A percentile compares a stretch with the other conserved stretches of the same genome.
Conservation (phyloP, 202 grass and related monocot species). For the Elaeis oleifera region DNA sequence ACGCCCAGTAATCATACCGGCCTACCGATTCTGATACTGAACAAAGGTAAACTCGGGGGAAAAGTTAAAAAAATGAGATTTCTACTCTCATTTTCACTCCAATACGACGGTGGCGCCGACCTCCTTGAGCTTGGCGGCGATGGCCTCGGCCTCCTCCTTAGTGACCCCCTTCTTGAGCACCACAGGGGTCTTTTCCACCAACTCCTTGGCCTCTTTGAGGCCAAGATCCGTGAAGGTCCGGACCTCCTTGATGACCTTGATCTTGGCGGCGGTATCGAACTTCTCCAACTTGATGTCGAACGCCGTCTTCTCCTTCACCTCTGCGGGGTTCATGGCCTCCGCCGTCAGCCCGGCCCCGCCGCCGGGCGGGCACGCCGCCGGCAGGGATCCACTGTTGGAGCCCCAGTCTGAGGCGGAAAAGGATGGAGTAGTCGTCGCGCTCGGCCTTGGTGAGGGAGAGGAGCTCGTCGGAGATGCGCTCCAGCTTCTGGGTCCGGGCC, state of each 20-base stretch:
- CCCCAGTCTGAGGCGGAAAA: conserved; percentile 68
- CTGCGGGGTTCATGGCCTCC: conserved; percentile 19
- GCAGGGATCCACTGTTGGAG: conserved; percentile 51
- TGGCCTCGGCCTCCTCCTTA: conserved; percentile 87
- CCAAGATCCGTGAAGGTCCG: conserved; percentile 81
- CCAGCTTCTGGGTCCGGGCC: conserved; percentile 37
- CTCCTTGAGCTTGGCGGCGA: conserved; percentile 78
- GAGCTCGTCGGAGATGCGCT: conserved; percentile 68
- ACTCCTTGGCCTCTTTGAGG: conserved; percentile 91
- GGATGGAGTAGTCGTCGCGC: conserved; percentile 67
- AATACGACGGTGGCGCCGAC: conserved; percentile 75
- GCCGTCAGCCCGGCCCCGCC: conserved; percentile 10
- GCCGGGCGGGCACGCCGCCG: conserved; percentile 15
- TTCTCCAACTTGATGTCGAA: conserved; percentile 96
- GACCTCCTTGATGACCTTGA: conserved; percentile 99
- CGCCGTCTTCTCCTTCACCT: conserved; percentile 58
- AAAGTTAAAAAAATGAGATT: neutral
- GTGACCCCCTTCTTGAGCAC: conserved; percentile 72
- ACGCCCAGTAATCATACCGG: too few relatives aligned
- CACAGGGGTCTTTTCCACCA: conserved; percentile 89
- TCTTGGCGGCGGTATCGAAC: conserved; percentile 87
- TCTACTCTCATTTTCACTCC: conserved; percentile 37
- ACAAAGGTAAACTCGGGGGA: too few relatives aligned
- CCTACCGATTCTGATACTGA: too few relatives aligned
- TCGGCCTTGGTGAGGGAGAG: conserved; percentile 56